phyloP scores from a whole-genome alignment of 192 early-diverging fungal genomes.

The Physocladia obscura region DNA sequence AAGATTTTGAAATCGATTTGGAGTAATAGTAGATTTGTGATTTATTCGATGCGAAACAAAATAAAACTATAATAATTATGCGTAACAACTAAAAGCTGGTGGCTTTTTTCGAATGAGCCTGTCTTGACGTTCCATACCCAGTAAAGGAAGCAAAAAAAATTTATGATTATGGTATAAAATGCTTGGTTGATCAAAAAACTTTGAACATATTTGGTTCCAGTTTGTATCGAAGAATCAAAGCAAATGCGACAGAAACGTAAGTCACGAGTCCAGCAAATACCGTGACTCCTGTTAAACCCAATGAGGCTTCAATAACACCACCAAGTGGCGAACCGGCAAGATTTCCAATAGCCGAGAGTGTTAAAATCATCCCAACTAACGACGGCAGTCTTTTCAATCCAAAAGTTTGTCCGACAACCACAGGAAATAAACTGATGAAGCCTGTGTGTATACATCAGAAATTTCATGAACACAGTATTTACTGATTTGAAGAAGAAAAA shows the following conservation, averaged over 20 bases:
- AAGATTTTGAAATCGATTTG: conserved; percentile 21
- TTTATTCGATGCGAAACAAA: too few species aligned
- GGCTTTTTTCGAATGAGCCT: too few species aligned
- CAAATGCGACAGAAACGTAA: conserved; percentile 3
- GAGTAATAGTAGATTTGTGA: too few species aligned
- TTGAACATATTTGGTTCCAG: too few species aligned
- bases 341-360: conserved; percentile 24
- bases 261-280: conserved; percentile 12
- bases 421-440: conserved; percentile 47
- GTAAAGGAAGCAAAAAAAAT: too few species aligned
- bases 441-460: conserved; percentile 23
- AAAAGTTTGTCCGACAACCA: conserved; percentile 22
- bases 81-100: too few species aligned
- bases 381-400: conserved; percentile 22
- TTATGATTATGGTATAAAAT: too few species aligned
- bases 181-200: too few species aligned
- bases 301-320: background rate
- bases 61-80: too few species aligned
- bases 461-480: background rate
- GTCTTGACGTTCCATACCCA: too few species aligned
- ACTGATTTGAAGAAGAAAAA: background rate
- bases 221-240: conserved; percentile 15
- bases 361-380: conserved; percentile 25
- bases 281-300: conserved; percentile 1
- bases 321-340: conserved; percentile 18